phyloP scores from a whole-genome alignment of 768 basidiomycete species.

The Hygrophorus russula region DNA sequence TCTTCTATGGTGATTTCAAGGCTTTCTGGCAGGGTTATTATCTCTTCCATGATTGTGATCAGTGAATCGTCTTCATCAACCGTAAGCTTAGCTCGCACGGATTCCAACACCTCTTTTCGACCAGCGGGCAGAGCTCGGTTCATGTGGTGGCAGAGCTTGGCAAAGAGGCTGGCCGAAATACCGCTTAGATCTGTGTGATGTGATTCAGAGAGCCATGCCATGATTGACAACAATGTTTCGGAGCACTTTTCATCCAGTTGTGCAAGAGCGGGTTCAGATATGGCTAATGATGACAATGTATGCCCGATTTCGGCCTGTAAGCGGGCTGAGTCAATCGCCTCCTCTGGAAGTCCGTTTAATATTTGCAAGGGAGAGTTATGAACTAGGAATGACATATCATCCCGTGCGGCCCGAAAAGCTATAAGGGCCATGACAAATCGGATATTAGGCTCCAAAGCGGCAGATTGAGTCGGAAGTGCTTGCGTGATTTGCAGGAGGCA shows the following conservation, averaged over 20 bases:
- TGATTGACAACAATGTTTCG: conserved; percentile 26
- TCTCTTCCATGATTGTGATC: conserved; percentile 5
- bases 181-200: conserved; percentile 32
- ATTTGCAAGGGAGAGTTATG: conserved; percentile 15
- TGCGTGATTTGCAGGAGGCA: conserved; percentile 32
- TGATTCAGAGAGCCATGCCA: conserved; percentile 47
- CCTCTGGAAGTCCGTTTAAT: conserved; percentile 14
- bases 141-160: conserved; percentile 32
- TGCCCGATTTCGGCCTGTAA: conserved; percentile 25
- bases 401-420: conserved; percentile 19
- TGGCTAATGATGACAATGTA: conserved; percentile 19
- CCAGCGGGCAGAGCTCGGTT: conserved; percentile 13
- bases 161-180: conserved; percentile 35
- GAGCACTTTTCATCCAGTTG: conserved; percentile 26
- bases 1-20: conserved; percentile 35
- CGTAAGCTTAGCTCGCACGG: conserved; percentile 18
- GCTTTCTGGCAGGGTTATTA: conserved; percentile 16
- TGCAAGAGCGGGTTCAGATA: conserved; percentile 9
- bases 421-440: conserved; percentile 21
- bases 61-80: conserved; percentile 31
- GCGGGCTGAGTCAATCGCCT: conserved; percentile 15
- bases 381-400: conserved; percentile 12
- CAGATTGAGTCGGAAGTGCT: background rate
- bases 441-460: conserved; percentile 18
- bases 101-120: conserved; percentile 5